A percentile compares a stretch with the other conserved stretches of the same genome.
phyloP scores from a whole-genome alignment of 768 basidiomycete species.

The Asterophora parasitica region DNA sequence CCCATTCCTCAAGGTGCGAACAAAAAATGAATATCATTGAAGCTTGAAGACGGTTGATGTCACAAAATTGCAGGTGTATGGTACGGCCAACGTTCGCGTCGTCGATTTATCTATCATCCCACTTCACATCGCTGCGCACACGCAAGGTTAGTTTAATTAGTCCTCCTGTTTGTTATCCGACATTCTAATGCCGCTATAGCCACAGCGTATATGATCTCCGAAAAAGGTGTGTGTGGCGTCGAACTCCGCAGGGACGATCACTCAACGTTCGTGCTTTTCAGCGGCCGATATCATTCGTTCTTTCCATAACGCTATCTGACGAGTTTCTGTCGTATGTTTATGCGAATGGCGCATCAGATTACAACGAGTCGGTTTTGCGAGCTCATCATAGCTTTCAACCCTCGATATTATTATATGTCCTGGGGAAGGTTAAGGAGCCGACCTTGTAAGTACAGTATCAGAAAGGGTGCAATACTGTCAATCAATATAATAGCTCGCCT shows the following conservation, averaged over 20 bases:
- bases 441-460: constrained; percentile 19
- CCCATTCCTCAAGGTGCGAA: constrained; percentile 34
- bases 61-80: constrained; percentile 50
- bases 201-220: no score
- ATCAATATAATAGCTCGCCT: constrained; percentile 31
- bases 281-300: no score
- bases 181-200: no score
- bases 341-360: constrained; percentile 6
- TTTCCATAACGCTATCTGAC: no score
- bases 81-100: constrained; percentile 52
- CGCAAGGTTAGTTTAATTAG: constrained; percentile 32
- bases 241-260: no score
- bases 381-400: no score
- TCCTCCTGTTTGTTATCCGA: no score
- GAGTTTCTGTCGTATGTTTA: no score
- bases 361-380: constrained; percentile 12
- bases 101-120: constrained; percentile 52
- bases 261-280: no score
- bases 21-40: no score
- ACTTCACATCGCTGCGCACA: constrained; percentile 43
- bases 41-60: no score
- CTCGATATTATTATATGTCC: constrained; percentile 19
- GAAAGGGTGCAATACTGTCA: constrained; percentile 1
- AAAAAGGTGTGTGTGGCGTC: no score
- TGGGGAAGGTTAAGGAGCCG: constrained; percentile 27